Percentiles rank a stretch among this genome's conserved stretches.
Evolutionary conservation across 139 green algal genomes (phyloP).

Genomic region (Picochlorum sp.): DNA sequence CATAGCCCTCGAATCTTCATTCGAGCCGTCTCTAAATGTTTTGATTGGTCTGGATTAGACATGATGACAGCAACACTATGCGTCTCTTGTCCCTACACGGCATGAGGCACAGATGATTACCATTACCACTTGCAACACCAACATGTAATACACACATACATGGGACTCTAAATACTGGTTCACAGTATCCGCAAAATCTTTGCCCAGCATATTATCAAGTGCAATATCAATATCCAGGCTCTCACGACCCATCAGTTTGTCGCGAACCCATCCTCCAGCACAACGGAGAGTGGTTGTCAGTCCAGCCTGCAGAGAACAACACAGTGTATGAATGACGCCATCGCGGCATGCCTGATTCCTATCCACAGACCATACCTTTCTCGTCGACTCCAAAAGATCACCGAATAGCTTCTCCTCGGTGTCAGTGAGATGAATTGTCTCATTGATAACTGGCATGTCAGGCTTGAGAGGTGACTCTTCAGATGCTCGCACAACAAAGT

Average conservation of each 20-base stretch:
- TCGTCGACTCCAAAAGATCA: slow-evolving; percentile 52
- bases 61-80: slow-evolving; percentile 77
- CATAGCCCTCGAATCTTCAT: slow-evolving; percentile 60
- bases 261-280: slow-evolving; percentile 93
- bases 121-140: neutral
- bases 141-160: neutral
- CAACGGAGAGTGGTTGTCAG: slow-evolving; percentile 65
- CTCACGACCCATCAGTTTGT: slow-evolving; percentile 84
- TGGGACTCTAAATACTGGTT: slow-evolving; percentile 68
- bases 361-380: slow-evolving; percentile 21
- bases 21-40: slow-evolving; percentile 95
- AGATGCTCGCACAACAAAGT: neutral
- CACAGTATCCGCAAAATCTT: slow-evolving; percentile 77
- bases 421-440: slow-evolving; percentile 47
- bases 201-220: slow-evolving; percentile 82
- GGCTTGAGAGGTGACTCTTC: neutral
- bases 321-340: neutral
- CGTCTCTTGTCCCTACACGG: slow-evolving; percentile 29
- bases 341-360: no score
- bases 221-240: slow-evolving; percentile 96
- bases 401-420: slow-evolving; percentile 68
- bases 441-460: slow-evolving; percentile 24
- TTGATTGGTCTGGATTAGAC: slow-evolving; percentile 94
- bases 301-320: neutral
- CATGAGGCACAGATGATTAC: slow-evolving; percentile 8